phyloP scores from a whole-genome alignment of 2,329 filamentous ascomycete genomes.

The Aspergillus flavus region DNA sequence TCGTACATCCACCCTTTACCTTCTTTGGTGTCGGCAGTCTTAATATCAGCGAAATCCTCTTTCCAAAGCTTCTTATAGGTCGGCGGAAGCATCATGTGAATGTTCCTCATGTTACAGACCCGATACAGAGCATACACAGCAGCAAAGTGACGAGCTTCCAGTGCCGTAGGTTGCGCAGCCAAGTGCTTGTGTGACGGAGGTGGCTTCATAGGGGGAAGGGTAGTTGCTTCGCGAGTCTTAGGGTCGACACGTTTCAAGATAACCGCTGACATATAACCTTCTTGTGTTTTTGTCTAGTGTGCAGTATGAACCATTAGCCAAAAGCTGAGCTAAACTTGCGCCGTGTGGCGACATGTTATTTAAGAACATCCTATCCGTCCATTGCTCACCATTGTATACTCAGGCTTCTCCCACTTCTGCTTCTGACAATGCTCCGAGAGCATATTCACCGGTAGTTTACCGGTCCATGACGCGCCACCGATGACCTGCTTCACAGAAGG shows the following conservation, averaged over 20 bases:
- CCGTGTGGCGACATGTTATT: neutral
- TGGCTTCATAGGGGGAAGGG: constrained; percentile 79
- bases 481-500: constrained; percentile 75
- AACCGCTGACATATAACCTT: constrained; percentile 79
- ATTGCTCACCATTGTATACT: constrained; percentile 73
- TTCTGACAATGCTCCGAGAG: constrained; percentile 94
- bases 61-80: constrained; percentile 91
- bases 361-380: neutral
- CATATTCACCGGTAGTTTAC: constrained; percentile 91
- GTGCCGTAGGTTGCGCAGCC: constrained; percentile 72
- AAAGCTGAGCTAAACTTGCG: constrained; percentile 12
- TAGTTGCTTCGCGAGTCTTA: constrained; percentile 78
- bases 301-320: constrained; percentile 17
- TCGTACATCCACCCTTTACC: constrained; percentile 89
- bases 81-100: constrained; percentile 91
- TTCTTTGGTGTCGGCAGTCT: constrained; percentile 76
- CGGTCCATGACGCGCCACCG: constrained; percentile 94
- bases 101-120: constrained; percentile 92
- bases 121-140: constrained; percentile 90
- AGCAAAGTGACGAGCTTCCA: constrained; percentile 91
- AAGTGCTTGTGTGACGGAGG: constrained; percentile 76
- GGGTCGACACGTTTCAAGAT: constrained; percentile 72
- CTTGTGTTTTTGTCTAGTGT: constrained; percentile 63
- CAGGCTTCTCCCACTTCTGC: constrained; percentile 91
- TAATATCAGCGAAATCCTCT: constrained; percentile 77